A percentile compares a stretch with the other conserved stretches of the same genome.
Evolutionary conservation across 78 protist species (phyloP).

Genomic region (Polysphondylium violaceum): DNA sequence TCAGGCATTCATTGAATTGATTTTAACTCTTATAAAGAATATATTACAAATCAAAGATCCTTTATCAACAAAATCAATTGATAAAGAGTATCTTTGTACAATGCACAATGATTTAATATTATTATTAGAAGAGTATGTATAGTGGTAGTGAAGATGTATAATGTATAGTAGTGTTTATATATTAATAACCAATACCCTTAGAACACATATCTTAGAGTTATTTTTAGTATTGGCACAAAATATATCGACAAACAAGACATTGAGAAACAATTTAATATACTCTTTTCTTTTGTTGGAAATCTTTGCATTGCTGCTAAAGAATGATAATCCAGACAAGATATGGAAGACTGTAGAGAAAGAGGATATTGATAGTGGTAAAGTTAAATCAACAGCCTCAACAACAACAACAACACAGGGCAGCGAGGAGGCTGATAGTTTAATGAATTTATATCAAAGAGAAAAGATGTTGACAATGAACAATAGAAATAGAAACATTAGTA

Average conservation of each 20-base stretch:
- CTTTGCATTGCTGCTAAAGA: constrained; percentile 28
- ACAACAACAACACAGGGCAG: too few species aligned
- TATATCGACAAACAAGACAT: constrained; percentile 17
- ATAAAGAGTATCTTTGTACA: constrained; percentile 2
- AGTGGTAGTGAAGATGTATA: background rate
- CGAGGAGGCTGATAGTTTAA: background rate
- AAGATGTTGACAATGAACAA: constrained; percentile 5
- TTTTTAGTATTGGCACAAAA: constrained; percentile 51
- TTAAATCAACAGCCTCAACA: background rate
- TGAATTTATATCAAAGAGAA: constrained; percentile 3
- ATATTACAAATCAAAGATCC: constrained; percentile 54
- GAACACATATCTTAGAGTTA: constrained; percentile 33
- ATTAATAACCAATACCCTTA: background rate
- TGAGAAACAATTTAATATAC: constrained; percentile 10
- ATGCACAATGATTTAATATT: constrained; percentile 38
- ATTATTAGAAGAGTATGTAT: constrained; percentile 30
- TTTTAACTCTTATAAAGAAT: constrained; percentile 45
- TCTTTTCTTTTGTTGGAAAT: constrained; percentile 63
- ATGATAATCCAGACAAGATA: constrained; percentile 31
- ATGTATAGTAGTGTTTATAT: background rate
- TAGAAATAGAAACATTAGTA: background rate
- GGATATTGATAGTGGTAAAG: background rate
- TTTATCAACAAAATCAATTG: background rate
- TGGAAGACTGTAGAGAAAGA: background rate
- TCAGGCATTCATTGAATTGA: constrained; percentile 20